phyloP scores from a whole-genome alignment of 2,329 filamentous ascomycete species.

The Colletotrichum tabaci region DNA sequence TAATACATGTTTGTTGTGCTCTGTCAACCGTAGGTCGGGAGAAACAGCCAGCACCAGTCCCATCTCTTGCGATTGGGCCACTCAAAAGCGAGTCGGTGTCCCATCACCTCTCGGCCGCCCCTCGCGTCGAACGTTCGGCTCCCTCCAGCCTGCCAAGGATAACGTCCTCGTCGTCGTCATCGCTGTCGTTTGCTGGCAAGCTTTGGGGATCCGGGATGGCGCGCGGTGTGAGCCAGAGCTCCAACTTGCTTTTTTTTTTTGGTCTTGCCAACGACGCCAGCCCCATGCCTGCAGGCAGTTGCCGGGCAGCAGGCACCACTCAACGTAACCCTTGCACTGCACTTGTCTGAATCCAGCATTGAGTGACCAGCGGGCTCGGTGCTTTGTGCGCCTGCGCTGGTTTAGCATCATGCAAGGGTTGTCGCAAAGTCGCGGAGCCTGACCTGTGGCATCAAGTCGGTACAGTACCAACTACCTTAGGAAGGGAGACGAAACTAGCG shows the following conservation, averaged over 20 bases:
- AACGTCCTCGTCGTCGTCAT: constrained; percentile 2
- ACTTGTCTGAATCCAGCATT: no score
- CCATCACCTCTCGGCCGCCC: neutral
- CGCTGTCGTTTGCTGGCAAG: neutral
- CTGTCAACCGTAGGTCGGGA: constrained; percentile 1
- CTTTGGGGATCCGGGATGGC: neutral
- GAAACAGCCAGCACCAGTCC: constrained; percentile 6
- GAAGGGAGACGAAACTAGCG: neutral
- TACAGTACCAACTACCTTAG: no score
- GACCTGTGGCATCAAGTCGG: neutral
- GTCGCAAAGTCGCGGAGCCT: neutral
- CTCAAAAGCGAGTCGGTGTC: constrained; percentile 10
- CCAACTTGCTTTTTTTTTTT: constrained; percentile 1
- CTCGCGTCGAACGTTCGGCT: neutral
- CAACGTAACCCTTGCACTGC: neutral
- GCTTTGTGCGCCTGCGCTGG: neutral
- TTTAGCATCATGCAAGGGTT: neutral
- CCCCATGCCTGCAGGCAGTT: constrained; percentile 9
- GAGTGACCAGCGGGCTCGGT: neutral
- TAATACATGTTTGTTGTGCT: constrained; percentile 11
- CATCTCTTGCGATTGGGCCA: neutral
- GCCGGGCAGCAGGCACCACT: neutral
- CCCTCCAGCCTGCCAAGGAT: constrained; percentile 9
- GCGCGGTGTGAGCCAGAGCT: constrained; percentile 13
- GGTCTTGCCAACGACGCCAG: constrained; percentile 9